Base-by-base conservation (phyloP, 2,329 filamentous ascomycete genomes). In the Chrysoporthe cubensis region DNA sequence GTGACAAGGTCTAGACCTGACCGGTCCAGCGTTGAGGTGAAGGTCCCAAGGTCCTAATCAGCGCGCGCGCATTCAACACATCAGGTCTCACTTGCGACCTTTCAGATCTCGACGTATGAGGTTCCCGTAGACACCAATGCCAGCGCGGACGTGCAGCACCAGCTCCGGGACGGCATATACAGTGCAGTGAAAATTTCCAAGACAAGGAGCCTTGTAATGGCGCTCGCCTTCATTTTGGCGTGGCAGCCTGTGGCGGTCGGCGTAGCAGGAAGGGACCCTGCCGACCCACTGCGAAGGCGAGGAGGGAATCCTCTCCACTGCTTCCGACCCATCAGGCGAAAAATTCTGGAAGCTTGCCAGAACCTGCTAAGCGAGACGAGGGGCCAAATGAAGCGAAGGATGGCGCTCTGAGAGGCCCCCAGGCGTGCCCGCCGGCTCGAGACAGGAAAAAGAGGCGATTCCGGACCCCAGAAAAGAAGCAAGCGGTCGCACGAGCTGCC, bases 331-430 rank as follows among this genome's bases (percentile, higher is more conserved):
- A 46, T 48, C 59, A 44, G 43, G 37, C 42, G 26, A 54, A 61
- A 67, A 57, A 65, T 69, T 69, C 68, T 69, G 65, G 68, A 69
- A 69, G 62, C 67, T 69, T 69, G 40, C 68, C 65, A 48, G 65
- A 67, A 67, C 21, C 37, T 63, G 50, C 26, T 65, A 69, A 67
- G 68, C 68, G 68, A 69, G 65, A 65, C 40, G 52, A 62, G 44
- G 50, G 54, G 60, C 59, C 65, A 67, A 62, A 69, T 67, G 65
- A 69, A 64, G 44, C 52, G 44, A 26, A 50, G 21, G 59, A 54
- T 54, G 50, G 54, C 54, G 62, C 37, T 44, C 21, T 40, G 46
- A 40, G 54, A 21, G 37, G 42, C 37, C n/a, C 26, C n/a, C 40
- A 44, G 42, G 57, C 18, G 34, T n/a, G 16, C 21, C 26, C 32